A percentile compares a stretch with the other conserved stretches of the same genome.
Evolutionary conservation across 257 asterid genomes (phyloP).

Genomic region (Solanum gandarillasii): DNA sequence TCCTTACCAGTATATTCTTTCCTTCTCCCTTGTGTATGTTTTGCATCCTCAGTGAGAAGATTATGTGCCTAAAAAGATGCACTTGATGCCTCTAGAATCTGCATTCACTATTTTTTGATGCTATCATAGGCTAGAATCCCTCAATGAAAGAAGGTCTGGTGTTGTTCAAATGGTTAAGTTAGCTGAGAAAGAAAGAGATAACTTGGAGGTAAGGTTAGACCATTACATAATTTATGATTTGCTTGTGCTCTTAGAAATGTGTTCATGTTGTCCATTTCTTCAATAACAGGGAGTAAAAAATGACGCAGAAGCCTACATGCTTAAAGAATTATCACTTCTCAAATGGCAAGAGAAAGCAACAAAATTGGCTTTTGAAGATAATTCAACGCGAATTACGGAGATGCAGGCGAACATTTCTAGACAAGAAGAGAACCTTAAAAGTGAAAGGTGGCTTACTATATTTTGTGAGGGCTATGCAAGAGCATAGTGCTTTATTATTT

Average conservation of each 20-base stretch:
- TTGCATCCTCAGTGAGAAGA: not conserved
- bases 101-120: not conserved
- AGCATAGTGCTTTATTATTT: not conserved
- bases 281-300: slow-evolving; percentile 63
- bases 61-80: not conserved
- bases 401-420: slow-evolving; percentile 45
- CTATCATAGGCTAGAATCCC: slow-evolving; percentile 57
- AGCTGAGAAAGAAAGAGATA: slow-evolving; percentile 94
- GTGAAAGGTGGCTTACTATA: slow-evolving; percentile 46
- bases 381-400: slow-evolving; percentile 38
- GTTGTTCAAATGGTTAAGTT: slow-evolving; percentile 96
- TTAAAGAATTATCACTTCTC: slow-evolving; percentile 66
- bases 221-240: not conserved
- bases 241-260: not conserved
- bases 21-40: not conserved
- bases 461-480: not conserved
- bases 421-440: slow-evolving; percentile 61
- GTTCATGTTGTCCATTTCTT: slow-evolving; percentile 1
- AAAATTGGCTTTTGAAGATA: slow-evolving; percentile 62
- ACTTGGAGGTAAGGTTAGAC: slow-evolving; percentile 60
- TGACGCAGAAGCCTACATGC: slow-evolving; percentile 95
- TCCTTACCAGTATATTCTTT: not conserved
- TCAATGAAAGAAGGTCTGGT: slow-evolving; percentile 77
- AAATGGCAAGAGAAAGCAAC: slow-evolving; percentile 97
- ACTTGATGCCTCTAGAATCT: not conserved